Evolutionary conservation across 2,329 filamentous ascomycete genomes (phyloP).

Genomic region (Purpureocillium lavendulum): DNA sequence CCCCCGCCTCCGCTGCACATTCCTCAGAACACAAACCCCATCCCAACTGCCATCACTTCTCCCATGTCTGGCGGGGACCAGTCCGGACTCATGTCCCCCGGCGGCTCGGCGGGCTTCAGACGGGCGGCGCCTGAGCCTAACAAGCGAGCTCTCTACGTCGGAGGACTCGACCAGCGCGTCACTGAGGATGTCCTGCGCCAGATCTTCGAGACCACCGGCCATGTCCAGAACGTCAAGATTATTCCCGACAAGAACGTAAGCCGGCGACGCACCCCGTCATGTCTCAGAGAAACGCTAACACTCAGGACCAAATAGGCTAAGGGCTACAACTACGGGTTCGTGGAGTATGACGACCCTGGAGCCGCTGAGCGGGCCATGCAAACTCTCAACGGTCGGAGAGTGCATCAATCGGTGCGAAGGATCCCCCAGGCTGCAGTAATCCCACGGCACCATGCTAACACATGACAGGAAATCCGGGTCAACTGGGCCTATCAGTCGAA

Average conservation of each 20-base stretch:
- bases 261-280: constrained; percentile 14
- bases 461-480: constrained; percentile 83
- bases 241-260: constrained; percentile 99
- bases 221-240: constrained; percentile 98
- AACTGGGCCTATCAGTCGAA: constrained; percentile 99
- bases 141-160: constrained; percentile 94
- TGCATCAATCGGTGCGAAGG: constrained; percentile 77
- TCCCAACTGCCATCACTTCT: constrained; percentile 85
- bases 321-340: constrained; percentile 97
- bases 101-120: constrained; percentile 72
- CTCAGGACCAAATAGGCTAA: constrained; percentile 56
- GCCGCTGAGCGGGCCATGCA: constrained; percentile 96
- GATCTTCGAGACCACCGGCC: constrained; percentile 97
- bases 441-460: background rate
- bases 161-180: constrained; percentile 87
- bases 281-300: constrained; percentile 3
- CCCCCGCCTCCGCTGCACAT: constrained; percentile 88
- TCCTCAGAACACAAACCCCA: constrained; percentile 91
- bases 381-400: constrained; percentile 88
- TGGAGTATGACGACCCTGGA: constrained; percentile 96
- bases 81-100: constrained; percentile 72
- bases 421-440: background rate
- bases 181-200: constrained; percentile 94
- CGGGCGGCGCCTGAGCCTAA: constrained; percentile 95
- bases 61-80: constrained; percentile 64